Evolutionary conservation across 2,329 filamentous ascomycete genomes (phyloP), one percentile per base, ranked within the genome.

Genomic region (Clonostachys solani): DNA sequence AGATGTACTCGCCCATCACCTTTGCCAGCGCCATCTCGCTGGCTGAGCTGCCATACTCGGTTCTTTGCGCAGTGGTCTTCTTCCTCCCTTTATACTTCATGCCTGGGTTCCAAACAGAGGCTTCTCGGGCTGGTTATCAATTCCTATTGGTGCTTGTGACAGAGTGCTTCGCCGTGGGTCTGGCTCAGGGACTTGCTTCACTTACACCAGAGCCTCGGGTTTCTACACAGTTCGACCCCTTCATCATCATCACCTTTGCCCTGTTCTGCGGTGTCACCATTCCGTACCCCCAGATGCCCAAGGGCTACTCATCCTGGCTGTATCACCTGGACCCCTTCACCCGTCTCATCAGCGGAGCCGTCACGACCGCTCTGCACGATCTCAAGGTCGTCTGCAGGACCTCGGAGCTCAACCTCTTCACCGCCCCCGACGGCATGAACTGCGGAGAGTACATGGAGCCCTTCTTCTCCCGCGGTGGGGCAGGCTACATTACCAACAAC

Each of bases 221-320:
- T 56, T 84, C 87, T 0, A 83, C 86, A 13, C 82, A 92, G 54
- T 78, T 89, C 54, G 91, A 95, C 56, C 90, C 91, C 1, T 88
- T 92, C 61, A 71, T 94, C 62, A 84, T 91, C 65, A 88, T 94
- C 62, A 83, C 86, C 49, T 92, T 95, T 60, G 79, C 86, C 2
- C 77, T 95, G 19, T 95, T 95, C 80, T 95, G 89, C 59, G 90
- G 90, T 65, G 90, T 95, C 51, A 87, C 88, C 0, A 88, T 95
- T 44, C 86, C 90, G 0, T 80, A 84, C 40, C 80, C 84, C 0
- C 83, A 88, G 64, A 95, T 95, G 68, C 86, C 88, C 2, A 71
- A 68, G 3, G 91, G 91, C 69, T 94, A 87, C 87, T 78, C 84
- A 34, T 74, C 78, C 2, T 94, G 88, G 89, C 74, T 94, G 8